Percentiles rank a stretch among this genome's conserved stretches.
These are phyloP conservation scores for Fonsecaea nubica DNA, from an alignment of 2,329 filamentous ascomycete species.

Conservation along the genomic window DNA sequence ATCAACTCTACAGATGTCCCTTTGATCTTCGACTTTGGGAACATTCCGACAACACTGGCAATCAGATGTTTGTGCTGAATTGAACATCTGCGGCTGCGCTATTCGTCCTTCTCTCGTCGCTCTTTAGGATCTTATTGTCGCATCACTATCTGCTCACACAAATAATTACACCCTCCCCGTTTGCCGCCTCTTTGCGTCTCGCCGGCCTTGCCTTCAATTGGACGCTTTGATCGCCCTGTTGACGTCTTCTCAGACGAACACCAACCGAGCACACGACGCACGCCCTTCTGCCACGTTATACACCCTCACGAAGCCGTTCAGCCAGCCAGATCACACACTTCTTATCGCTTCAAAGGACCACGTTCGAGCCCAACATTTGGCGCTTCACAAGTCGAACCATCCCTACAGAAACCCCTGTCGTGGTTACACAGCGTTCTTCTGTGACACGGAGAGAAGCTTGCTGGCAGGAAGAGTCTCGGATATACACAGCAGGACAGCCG, in stretches of 20 bases:
- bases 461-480: slow-evolving; percentile 26
- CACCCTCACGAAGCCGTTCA: slow-evolving; percentile 12
- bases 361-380: slow-evolving; percentile 1
- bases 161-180: slow-evolving; percentile 17
- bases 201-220: slow-evolving; percentile 16
- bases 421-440: slow-evolving; percentile 34
- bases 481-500: slow-evolving; percentile 20
- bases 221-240: slow-evolving; percentile 21
- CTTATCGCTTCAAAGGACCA: not conserved
- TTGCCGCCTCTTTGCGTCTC: slow-evolving; percentile 18
- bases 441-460: slow-evolving; percentile 35
- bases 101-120: slow-evolving; percentile 19
- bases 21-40: slow-evolving; percentile 10
- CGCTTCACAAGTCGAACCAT: not conserved
- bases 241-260: slow-evolving; percentile 23
- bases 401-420: slow-evolving; percentile 3
- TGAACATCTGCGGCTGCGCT: slow-evolving; percentile 18
- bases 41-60: slow-evolving; percentile 8
- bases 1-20: not conserved
- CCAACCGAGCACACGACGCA: slow-evolving; percentile 27
- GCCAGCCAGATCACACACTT: slow-evolving; percentile 4
- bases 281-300: not conserved
- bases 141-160: slow-evolving; percentile 9
- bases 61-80: slow-evolving; percentile 27
- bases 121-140: slow-evolving; percentile 21